Percentiles rank a stretch among this genome's conserved stretches.
Evolutionary conservation across 202 grass and related monocot species (phyloP).

Genomic region (Panicum virgatum): DNA sequence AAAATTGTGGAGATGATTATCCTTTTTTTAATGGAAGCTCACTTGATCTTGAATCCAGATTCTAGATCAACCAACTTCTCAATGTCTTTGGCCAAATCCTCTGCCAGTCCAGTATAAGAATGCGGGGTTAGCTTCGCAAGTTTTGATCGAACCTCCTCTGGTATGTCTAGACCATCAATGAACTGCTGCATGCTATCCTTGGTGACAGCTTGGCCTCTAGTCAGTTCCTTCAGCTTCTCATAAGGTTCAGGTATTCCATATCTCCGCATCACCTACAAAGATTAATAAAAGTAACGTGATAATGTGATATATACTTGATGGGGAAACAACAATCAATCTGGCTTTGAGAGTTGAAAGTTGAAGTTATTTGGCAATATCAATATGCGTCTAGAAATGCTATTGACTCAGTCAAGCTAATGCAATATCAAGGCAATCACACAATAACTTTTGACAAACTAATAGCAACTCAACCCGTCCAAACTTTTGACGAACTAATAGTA

Average conservation of each 20-base stretch:
- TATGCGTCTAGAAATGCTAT: neutral
- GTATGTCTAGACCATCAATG: slow-evolving; percentile 69
- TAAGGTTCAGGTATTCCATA: slow-evolving; percentile 79
- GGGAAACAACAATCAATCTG: neutral
- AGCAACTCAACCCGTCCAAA: neutral
- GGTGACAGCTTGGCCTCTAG: slow-evolving; percentile 71
- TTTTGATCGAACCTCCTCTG: slow-evolving; percentile 41
- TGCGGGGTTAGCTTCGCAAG: slow-evolving; percentile 76
- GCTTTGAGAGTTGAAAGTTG: neutral
- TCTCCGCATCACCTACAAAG: slow-evolving; percentile 87
- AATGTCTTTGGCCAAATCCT: slow-evolving; percentile 59
- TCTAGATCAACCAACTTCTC: slow-evolving; percentile 49
- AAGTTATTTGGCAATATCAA: neutral
- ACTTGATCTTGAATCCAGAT: slow-evolving; percentile 61
- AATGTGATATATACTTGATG: neutral
- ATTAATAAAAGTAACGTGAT: neutral
- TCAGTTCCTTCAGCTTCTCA: slow-evolving; percentile 92
- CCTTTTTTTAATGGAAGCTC: neutral
- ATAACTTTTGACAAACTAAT: slow-evolving; percentile 1
- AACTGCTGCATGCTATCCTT: slow-evolving; percentile 79
- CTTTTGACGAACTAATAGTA: neutral
- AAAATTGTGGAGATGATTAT: neutral
- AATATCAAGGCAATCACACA: slow-evolving; percentile 4
- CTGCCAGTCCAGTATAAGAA: slow-evolving; percentile 77
- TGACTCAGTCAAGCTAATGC: neutral